phyloP scores from a whole-genome alignment of 1,284 basidiomycete genomes.

The Coriolopsis trogii region DNA sequence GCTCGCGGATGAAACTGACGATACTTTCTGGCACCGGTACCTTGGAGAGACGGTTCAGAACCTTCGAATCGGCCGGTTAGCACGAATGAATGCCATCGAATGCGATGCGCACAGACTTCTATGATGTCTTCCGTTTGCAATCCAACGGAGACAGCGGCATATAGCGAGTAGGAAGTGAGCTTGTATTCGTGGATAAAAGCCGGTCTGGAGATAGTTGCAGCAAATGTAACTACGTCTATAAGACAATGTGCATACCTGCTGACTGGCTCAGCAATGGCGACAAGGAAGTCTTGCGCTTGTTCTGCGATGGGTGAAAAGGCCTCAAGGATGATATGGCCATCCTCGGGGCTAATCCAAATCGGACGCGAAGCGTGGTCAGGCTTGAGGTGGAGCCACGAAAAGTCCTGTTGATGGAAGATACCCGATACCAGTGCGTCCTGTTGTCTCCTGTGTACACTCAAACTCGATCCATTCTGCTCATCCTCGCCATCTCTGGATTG shows the following conservation, averaged over 20 bases:
- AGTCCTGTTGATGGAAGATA: slow-evolving; percentile 82
- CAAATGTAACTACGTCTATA: slow-evolving; percentile 32
- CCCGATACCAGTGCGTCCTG: slow-evolving; percentile 77
- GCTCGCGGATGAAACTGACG: slow-evolving; percentile 83
- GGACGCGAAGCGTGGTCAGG: slow-evolving; percentile 89
- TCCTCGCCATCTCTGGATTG: slow-evolving; percentile 41
- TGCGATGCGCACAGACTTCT: slow-evolving; percentile 66
- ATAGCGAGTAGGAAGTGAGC: slow-evolving; percentile 96
- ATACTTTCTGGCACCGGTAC: slow-evolving; percentile 89
- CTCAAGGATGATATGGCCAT: slow-evolving; percentile 94
- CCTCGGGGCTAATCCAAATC: slow-evolving; percentile 93
- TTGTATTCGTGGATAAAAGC: slow-evolving; percentile 99
- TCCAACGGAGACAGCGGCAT: slow-evolving; percentile 98
- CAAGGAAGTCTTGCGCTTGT: slow-evolving; percentile 97
- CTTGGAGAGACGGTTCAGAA: slow-evolving; percentile 87
- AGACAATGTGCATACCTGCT: slow-evolving; percentile 74
- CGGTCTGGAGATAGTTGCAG: slow-evolving; percentile 61
- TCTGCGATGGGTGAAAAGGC: slow-evolving; percentile 96
- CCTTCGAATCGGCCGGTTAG: slow-evolving; percentile 46
- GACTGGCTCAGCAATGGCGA: slow-evolving; percentile 98
- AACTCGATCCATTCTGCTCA: slow-evolving; percentile 33
- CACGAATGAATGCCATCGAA: slow-evolving; percentile 12
- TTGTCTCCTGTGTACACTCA: slow-evolving; percentile 59
- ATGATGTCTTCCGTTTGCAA: slow-evolving; percentile 98
- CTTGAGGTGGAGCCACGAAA: slow-evolving; percentile 85